Percentiles rank a stretch among this genome's conserved stretches.
Evolutionary conservation across 2,329 filamentous ascomycete species (phyloP).

Genomic region (Acarospora socialis): DNA sequence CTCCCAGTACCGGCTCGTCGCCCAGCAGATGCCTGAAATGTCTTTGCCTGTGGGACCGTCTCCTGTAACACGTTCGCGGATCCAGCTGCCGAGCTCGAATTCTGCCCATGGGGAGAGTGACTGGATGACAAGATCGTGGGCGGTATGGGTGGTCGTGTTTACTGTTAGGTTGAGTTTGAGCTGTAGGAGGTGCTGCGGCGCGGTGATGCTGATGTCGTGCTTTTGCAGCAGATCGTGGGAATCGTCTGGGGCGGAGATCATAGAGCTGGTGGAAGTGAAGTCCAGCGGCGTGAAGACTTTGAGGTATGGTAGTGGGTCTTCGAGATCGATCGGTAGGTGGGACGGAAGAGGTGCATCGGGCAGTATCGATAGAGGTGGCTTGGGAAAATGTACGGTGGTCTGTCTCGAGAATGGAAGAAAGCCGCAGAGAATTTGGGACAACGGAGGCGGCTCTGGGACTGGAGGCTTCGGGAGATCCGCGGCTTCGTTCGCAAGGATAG

Average conservation of each 20-base stretch:
- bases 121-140: constrained; percentile 22
- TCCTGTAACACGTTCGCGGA: not conserved
- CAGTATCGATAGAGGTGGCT: constrained; percentile 10
- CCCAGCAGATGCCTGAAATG: constrained; percentile 28
- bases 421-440: constrained; percentile 24
- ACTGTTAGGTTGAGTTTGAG: constrained; percentile 8
- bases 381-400: constrained; percentile 16
- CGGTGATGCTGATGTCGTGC: not conserved
- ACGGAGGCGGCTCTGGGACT: constrained; percentile 10
- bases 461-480: not conserved
- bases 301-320: constrained; percentile 54
- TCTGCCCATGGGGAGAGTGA: constrained; percentile 17
- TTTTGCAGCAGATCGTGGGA: constrained; percentile 4
- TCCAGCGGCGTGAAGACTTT: constrained; percentile 56
- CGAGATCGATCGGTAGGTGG: constrained; percentile 49
- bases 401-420: constrained; percentile 26
- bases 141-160: constrained; percentile 20
- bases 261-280: constrained; percentile 41
- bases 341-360: constrained; percentile 33
- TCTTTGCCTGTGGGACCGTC: constrained; percentile 22
- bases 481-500: constrained; percentile 1
- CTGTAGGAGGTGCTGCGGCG: constrained; percentile 1
- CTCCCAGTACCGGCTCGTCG: constrained; percentile 29
- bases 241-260: constrained; percentile 24
- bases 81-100: constrained; percentile 6